Conservation (phyloP, 768 basidiomycete species). For the Pleurotus tuber-regium region DNA sequence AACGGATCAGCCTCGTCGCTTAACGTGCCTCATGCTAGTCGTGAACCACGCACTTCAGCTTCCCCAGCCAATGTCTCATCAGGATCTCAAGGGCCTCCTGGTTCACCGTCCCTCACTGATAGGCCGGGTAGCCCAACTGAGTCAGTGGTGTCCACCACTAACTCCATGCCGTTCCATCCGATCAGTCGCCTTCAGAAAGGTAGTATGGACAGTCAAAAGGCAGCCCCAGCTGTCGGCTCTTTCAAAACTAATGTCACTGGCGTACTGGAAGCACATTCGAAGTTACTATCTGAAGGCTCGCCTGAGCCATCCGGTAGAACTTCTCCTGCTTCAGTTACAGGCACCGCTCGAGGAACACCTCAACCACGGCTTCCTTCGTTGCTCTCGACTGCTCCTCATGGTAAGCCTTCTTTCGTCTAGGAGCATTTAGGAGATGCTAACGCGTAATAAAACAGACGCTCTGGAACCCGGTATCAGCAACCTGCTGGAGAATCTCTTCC, state of each 20-base stretch:
- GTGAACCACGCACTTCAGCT: conserved; percentile 42
- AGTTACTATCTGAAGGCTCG: conserved; percentile 62
- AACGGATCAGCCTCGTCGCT: conserved; percentile 72
- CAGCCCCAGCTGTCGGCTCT: conserved; percentile 86
- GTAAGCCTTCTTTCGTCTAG: conserved; percentile 35
- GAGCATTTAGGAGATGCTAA: background rate
- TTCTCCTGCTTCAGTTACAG: conserved; percentile 68
- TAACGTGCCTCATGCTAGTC: conserved; percentile 38
- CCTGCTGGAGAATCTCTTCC: conserved; percentile 84
- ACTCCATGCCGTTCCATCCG: conserved; percentile 57
- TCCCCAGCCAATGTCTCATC: conserved; percentile 32
- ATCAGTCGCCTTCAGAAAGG: conserved; percentile 67
- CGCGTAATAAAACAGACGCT: conserved; percentile 53
- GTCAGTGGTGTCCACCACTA: conserved; percentile 71
- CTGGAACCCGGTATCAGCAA: conserved; percentile 89
- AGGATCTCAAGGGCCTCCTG: conserved; percentile 28
- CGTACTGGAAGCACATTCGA: conserved; percentile 72
- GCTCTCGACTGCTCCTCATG: conserved; percentile 68
- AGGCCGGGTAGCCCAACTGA: conserved; percentile 81
- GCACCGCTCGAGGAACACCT: conserved; percentile 47
- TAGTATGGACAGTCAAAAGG: conserved; percentile 76
- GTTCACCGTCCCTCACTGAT: conserved; percentile 34
- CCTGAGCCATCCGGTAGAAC: conserved; percentile 74
- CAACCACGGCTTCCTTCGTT: conserved; percentile 50
- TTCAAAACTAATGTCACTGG: conserved; percentile 83